Base-by-base conservation (phyloP, 805 yeast species). In the Ogataea trehaloabstinens region DNA sequence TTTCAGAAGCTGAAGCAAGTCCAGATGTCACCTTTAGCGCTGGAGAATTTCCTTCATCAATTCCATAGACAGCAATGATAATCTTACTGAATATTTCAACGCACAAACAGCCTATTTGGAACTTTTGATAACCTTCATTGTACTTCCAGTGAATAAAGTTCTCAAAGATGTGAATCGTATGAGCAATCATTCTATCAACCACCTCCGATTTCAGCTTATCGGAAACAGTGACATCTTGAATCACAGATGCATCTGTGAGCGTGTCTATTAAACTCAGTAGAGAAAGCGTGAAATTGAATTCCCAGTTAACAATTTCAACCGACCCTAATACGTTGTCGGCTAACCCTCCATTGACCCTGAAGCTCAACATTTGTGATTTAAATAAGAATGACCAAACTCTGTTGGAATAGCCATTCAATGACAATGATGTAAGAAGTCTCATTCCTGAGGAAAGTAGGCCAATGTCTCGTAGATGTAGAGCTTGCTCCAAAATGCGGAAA, bases 301-400 rank as follows among this genome's bases (percentile, higher is more conserved):
- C 72, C 3, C 90, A 90, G 31, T 67, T 67, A 2, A 83, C 79
- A 56, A 81, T 73, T 60, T 89, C 96, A 17, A 78, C 73, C 4
- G 88, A 71, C 2, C 90, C 89, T 34, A 87, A 66, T 2, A 86
- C 70, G 0, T 73, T 70, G 1, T 76, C 60, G 1, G 80, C 77
- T 33, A 78, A 61, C 0, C 93, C 90, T 30, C 85, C 86, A 45
- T 76, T 77, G 1, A 79, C 79, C 40, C 74, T 70, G 34, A 71
- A 70, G 11, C 82, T 80, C 1, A 88, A 64, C 20, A 89, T 63
- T 15, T 77, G 73, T 0, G 95, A 82, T 35, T 78, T 77, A 17
- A 78, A 73, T 11, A 91, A 60, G 52, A 82, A 82, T 0, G 88
- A 74, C 96, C 96, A 90, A 3, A 89, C 83, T 40, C 87, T 68